These are phyloP conservation scores for Leccinum broughii DNA, from an alignment of 768 basidiomycete species.

Conservation along the genomic window DNA sequence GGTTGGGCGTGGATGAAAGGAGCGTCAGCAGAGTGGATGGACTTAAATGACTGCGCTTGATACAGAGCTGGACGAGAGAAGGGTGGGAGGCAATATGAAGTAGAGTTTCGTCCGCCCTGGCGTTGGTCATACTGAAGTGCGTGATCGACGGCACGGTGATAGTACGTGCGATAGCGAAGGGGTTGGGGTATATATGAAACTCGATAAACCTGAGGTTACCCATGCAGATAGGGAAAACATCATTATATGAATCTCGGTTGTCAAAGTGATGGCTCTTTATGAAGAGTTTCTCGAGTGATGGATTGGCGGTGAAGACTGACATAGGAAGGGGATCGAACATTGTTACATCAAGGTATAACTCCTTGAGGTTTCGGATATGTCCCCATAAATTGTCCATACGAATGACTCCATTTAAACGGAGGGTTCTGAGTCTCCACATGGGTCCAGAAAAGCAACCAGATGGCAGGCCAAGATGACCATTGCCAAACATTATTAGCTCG, in stretches of 20 bases:
- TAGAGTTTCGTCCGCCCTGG: constrained; percentile 24
- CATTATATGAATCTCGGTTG: not conserved
- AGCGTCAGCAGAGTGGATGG: constrained; percentile 28
- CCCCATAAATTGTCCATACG: constrained; percentile 17
- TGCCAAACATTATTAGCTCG: constrained; percentile 28
- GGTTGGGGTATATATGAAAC: constrained; percentile 19
- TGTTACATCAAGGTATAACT: constrained; percentile 9
- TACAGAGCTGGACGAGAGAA: constrained; percentile 41
- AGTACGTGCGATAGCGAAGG: constrained; percentile 14
- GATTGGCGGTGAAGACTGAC: constrained; percentile 22
- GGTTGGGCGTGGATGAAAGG: constrained; percentile 36
- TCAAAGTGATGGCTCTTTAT: not conserved
- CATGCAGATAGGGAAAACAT: constrained; percentile 19
- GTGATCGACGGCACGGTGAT: constrained; percentile 35
- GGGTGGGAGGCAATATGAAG: constrained; percentile 20
- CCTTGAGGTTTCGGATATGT: constrained; percentile 23
- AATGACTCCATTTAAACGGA: constrained; percentile 22
- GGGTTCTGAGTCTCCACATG: constrained; percentile 26
- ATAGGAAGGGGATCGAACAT: not conserved
- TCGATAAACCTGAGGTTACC: constrained; percentile 40
- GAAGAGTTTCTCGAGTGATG: constrained; percentile 25
- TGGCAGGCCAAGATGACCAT: not conserved
- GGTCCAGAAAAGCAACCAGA: constrained; percentile 10
- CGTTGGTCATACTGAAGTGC: constrained; percentile 18
- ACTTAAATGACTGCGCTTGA: constrained; percentile 36